A percentile compares a stretch with the other conserved stretches of the same genome.
phyloP scores from a whole-genome alignment of 1,284 basidiomycete species.

The Irpex sp. region DNA sequence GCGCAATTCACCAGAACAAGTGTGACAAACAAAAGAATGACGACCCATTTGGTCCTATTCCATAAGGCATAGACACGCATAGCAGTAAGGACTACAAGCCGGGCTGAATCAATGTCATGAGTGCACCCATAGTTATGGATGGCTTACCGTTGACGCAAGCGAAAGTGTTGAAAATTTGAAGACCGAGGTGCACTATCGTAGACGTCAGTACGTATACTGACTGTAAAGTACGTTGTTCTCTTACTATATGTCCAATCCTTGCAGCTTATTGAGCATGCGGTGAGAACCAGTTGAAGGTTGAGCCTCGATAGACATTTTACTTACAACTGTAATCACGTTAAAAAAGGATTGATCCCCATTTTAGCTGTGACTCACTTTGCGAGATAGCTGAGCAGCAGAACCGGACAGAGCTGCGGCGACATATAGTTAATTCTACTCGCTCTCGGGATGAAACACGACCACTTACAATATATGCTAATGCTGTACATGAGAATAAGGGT shows the following conservation, averaged over 20 bases:
- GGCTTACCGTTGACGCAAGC: not conserved
- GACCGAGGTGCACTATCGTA: not conserved
- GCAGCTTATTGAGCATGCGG: not conserved
- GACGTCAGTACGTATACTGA: not conserved
- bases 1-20: not conserved
- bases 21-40: not conserved
- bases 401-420: not conserved
- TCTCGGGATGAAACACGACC: not conserved
- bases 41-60: not conserved
- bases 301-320: not conserved
- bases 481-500: not conserved
- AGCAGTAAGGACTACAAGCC: not conserved
- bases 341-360: not conserved
- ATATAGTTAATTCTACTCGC: not conserved
- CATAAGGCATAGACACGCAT: not conserved
- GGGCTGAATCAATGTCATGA: not conserved
- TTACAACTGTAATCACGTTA: not conserved
- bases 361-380: not conserved
- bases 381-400: not conserved
- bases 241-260: not conserved
- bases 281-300: not conserved
- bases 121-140: not conserved
- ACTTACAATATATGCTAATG: not conserved
- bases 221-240: not conserved
- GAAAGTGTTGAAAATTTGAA: not conserved